Evolutionary conservation across 192 early-diverging fungal species (phyloP).

Genomic region (Coemansia sp.): DNA sequence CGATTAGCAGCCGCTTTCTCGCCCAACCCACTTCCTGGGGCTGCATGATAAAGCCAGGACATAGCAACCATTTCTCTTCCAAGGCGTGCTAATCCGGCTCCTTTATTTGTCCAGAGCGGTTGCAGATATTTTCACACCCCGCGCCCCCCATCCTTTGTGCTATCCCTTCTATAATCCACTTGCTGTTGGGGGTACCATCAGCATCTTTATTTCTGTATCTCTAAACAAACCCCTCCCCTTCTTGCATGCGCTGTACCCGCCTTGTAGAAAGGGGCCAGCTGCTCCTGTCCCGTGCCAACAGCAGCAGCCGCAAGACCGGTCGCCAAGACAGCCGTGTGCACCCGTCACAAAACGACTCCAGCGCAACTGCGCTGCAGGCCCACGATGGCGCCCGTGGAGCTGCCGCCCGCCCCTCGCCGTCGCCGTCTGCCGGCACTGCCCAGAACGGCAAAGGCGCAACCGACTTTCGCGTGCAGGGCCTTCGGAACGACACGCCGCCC

Average conservation of each 20-base stretch:
- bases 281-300: slow-evolving; percentile 49
- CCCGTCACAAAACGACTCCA: slow-evolving; percentile 39
- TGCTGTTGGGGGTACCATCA: slow-evolving; percentile 5
- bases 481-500: slow-evolving; percentile 18
- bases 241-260: slow-evolving; percentile 47
- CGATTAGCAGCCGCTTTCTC: slow-evolving; percentile 13
- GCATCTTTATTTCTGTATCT: slow-evolving; percentile 8
- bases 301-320: slow-evolving; percentile 39
- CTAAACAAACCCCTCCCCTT: slow-evolving; percentile 7
- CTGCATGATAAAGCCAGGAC: slow-evolving; percentile 21
- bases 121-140: slow-evolving; percentile 15
- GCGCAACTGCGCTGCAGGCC: slow-evolving; percentile 39
- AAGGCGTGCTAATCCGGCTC: slow-evolving; percentile 12
- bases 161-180: slow-evolving; percentile 2
- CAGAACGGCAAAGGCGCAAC: slow-evolving; percentile 29
- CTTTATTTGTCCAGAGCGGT: not conserved
- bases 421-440: slow-evolving; percentile 1
- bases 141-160: slow-evolving; percentile 2
- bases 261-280: slow-evolving; percentile 54
- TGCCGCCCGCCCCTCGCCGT: slow-evolving; percentile 10
- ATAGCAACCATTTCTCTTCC: slow-evolving; percentile 2
- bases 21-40: slow-evolving; percentile 11
- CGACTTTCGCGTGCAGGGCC: slow-evolving; percentile 37
- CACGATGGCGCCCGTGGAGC: slow-evolving; percentile 20
- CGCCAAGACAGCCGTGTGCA: slow-evolving; percentile 42